These are phyloP conservation scores for Saturnispora diversa DNA, from an alignment of 805 yeast species.

Conservation along the genomic window DNA sequence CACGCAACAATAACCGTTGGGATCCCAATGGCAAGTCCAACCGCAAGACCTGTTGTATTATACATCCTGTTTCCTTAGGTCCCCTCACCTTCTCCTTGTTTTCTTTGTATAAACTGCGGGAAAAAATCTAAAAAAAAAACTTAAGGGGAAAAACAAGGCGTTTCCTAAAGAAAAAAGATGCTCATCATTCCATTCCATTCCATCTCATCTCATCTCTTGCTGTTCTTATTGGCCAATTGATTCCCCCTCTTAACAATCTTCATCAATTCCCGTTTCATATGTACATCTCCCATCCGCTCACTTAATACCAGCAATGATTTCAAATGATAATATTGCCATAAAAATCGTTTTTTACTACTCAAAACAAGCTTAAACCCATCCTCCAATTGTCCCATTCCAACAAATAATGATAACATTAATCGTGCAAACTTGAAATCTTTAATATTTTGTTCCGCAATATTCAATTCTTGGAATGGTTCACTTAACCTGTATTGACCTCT, in stretches of 20 bases:
- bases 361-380: constrained; percentile 66
- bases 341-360: constrained; percentile 59
- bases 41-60: constrained; percentile 31
- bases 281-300: constrained; percentile 36
- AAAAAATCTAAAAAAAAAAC: no score
- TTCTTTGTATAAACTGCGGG: no score
- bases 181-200: no score
- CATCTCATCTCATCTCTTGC: neutral
- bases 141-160: no score
- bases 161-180: no score
- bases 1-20: constrained; percentile 36
- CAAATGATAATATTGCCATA: constrained; percentile 53
- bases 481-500: constrained; percentile 68
- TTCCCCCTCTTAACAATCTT: constrained; percentile 19
- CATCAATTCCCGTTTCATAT: constrained; percentile 24
- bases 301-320: constrained; percentile 35
- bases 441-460: constrained; percentile 32
- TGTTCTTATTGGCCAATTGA: neutral
- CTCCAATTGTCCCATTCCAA: constrained; percentile 44
- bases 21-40: constrained; percentile 47
- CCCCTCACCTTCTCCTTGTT: neutral
- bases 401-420: constrained; percentile 54
- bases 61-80: neutral
- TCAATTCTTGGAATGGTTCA: constrained; percentile 35
- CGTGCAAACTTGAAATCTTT: constrained; percentile 65